Conservation (phyloP, 2,329 filamentous ascomycete genomes). For the Colletotrichum lupini region DNA sequence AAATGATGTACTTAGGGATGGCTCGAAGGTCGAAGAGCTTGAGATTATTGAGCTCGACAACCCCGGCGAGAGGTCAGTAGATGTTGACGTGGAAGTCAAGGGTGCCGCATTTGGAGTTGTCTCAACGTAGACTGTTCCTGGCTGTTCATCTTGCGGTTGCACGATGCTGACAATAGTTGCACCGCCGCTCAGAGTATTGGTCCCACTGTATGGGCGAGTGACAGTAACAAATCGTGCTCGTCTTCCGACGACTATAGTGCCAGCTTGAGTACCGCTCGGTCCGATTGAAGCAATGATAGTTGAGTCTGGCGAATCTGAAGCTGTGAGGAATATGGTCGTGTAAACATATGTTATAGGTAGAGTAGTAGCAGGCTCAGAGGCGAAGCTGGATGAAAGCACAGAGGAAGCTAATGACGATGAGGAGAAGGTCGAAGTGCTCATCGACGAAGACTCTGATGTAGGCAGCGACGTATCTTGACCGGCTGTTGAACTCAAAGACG, state of each 20-base stretch:
- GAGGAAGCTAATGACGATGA: not conserved
- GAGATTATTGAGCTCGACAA: not conserved
- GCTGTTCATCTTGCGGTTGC: constrained; percentile 10
- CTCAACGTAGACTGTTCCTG: constrained; percentile 20
- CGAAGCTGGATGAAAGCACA: not conserved
- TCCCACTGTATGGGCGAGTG: constrained; percentile 13
- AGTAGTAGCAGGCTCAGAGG: constrained; percentile 7
- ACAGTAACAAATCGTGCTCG: constrained; percentile 18
- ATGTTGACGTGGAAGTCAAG: not conserved
- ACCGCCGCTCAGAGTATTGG: not conserved
- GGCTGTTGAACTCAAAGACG: not conserved
- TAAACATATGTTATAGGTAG: not conserved
- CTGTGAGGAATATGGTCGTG: constrained; percentile 24
- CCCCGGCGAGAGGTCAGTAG: not conserved
- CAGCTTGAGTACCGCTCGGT: constrained; percentile 5
- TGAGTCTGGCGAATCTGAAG: not conserved
- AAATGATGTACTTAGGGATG: not conserved
- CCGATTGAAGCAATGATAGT: constrained; percentile 11
- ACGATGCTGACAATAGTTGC: constrained; percentile 17
- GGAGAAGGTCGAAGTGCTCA: not conserved
- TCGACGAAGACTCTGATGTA: not conserved
- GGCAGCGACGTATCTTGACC: not conserved
- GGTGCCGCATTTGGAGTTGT: constrained; percentile 5
- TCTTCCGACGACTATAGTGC: constrained; percentile 7
- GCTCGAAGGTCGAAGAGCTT: not conserved